Evolutionary conservation across 2,329 filamentous ascomycete genomes (phyloP), one percentile per base, ranked within the genome.

Genomic region (Colletotrichum costaricense): DNA sequence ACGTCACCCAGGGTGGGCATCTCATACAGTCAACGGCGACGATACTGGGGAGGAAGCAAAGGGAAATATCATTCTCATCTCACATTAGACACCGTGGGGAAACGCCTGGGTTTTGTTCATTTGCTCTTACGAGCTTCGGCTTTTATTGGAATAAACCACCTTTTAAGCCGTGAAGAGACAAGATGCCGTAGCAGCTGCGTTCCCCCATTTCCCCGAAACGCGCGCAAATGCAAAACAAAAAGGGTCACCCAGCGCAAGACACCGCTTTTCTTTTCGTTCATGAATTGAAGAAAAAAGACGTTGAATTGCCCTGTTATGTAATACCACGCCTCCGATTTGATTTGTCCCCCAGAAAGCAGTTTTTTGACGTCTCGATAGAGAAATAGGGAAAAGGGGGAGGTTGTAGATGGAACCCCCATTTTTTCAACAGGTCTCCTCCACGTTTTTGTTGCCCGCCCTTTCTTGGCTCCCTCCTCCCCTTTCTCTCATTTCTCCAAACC

Each of bases 191-290:
- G 82, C 81, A 83, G 82, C 81, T 81, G 81, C 83, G 83, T 85
- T 85, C 82, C 84, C 84, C 81, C 83, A 69, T 71, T 80, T 83
- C 82, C 82, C 83, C 79, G 82, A 84, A 85, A 42, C 38, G 38
- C 84, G 84, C 83, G 82, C 83, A 79, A 86, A 84, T 84, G 83
- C 83, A 85, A 82, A 68, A 42, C 38, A 42, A 42, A 42, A 42
- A 42, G 38, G 63, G 59, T 54, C 64, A 60, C 66, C 66, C 74
- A 72, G 59, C 71, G 70, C 70, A 66, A 73, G 28, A 66, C 35
- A 49, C 57, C 52, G 33, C 46, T 73, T 73, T 65, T 64, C 59
- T 59, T 69, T 73, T 69, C 52, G 42, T 30, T 30, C 16, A 55
- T 52, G 26, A 19, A 4, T 26, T 56, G 58, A 72, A 64, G 57